Percentiles rank a stretch among this genome's conserved stretches.
Conservation (phyloP, 1,139 yeast genomes). For the Magnusiomyces ingens region DNA sequence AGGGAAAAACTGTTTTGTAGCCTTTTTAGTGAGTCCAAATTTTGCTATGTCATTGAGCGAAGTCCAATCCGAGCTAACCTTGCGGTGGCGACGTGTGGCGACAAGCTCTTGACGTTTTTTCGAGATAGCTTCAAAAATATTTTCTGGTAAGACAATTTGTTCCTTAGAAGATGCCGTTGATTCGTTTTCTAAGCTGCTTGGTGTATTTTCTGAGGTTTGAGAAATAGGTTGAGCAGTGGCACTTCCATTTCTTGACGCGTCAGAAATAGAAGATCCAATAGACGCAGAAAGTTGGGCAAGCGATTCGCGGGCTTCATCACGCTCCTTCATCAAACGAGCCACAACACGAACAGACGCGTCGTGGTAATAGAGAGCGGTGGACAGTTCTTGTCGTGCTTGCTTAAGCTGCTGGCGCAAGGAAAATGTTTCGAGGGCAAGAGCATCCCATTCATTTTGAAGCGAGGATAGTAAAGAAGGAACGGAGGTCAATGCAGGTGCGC, state of each 20-base stretch:
- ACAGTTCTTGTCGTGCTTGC: slow-evolving; percentile 61
- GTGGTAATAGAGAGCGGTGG: slow-evolving; percentile 70
- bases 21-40: slow-evolving; percentile 9
- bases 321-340: slow-evolving; percentile 59
- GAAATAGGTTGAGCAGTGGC: not conserved
- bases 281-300: slow-evolving; percentile 40
- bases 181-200: slow-evolving; percentile 17
- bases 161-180: not conserved
- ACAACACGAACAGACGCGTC: slow-evolving; percentile 92
- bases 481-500: slow-evolving; percentile 51
- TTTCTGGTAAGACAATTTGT: slow-evolving; percentile 5
- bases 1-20: slow-evolving; percentile 25
- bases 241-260: slow-evolving; percentile 7
- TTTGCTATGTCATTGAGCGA: slow-evolving; percentile 14
- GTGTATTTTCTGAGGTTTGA: slow-evolving; percentile 9
- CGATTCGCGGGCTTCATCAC: slow-evolving; percentile 64
- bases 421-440: slow-evolving; percentile 75
- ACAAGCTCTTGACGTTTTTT: slow-evolving; percentile 19
- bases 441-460: slow-evolving; percentile 87
- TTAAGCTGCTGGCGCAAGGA: slow-evolving; percentile 66
- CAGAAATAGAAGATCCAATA: slow-evolving; percentile 18
- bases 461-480: slow-evolving; percentile 71
- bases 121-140: slow-evolving; percentile 13
- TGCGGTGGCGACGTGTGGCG: slow-evolving; percentile 20
- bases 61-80: slow-evolving; percentile 18